Base-by-base conservation (phyloP, 2,329 filamentous ascomycete genomes). In the Bipolaris gigantea region DNA sequence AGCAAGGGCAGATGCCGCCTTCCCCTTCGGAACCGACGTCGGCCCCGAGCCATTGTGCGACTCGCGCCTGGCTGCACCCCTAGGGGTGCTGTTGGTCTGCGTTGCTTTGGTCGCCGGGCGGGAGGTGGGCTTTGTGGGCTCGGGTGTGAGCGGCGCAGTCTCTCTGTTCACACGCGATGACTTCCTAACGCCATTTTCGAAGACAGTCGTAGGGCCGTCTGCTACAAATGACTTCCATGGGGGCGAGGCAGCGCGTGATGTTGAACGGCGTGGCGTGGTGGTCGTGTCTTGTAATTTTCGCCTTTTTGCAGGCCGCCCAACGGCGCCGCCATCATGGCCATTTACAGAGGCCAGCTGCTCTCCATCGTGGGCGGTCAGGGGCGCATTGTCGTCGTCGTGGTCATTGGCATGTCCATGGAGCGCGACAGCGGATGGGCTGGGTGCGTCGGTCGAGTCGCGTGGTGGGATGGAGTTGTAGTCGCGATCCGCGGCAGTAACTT, bases 141-240 rank as follows among this genome's bases (percentile, higher is more conserved):
- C 79, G 40, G 76, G 76, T 40, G 80, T 79, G 13, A 81, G 80
- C 18, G 82, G 68, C 18, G 71, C 62, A 18, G 65, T 53, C 1
- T 73, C 70, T 41, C 59, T 65, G 64, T 81, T 83, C 48, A 83
- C 82, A 63, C 85, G 78, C 44, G 83, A 82, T 40, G 85, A 87
- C 72, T 83, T 85, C 55, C 85, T 78, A 61, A 80, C 80, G 35
- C 85, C 85, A 69, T 84, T 81, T 70, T 84, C 80, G 41, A 89
- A 83, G 71, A 95, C 92, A 0, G 89, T 89, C 3, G 93, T 94
- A 19, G 94, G 94, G 0, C 94, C 94, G 25, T 96, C 89, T 36
- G 89, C 90, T 55, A 83, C 83, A 59, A 89, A 83, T 68, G 86
- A 90, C 79, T 94, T 97, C 94, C 94, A 99, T 19, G 94, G 94